Conservation (phyloP, 2,329 filamentous ascomycete species). For the Cadophora malorum region DNA sequence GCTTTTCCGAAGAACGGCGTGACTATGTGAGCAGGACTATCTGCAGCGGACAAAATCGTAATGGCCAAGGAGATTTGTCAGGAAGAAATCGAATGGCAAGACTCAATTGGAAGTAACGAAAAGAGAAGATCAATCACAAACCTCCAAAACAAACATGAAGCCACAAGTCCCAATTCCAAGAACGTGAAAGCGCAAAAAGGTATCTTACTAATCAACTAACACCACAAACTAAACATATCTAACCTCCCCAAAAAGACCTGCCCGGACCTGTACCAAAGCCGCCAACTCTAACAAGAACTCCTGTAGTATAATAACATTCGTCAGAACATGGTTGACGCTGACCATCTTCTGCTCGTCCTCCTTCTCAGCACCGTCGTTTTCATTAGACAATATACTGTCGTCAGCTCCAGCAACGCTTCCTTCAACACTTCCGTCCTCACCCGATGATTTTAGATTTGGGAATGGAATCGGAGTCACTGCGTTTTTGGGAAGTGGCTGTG, state of each 20-base stretch:
- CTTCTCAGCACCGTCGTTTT: constrained; percentile 40
- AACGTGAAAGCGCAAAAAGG: constrained; percentile 24
- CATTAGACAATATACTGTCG: constrained; percentile 32
- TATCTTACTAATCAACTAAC: constrained; percentile 21
- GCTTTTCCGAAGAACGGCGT: background rate
- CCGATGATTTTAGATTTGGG: constrained; percentile 47
- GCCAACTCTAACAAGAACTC: constrained; percentile 81
- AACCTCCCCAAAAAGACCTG: constrained; percentile 78
- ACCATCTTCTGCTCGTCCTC: constrained; percentile 50
- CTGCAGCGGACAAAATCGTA: too few relatives aligned
- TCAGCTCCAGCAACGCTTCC: constrained; percentile 24
- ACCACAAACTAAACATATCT: constrained; percentile 55
- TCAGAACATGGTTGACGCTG: constrained; percentile 79
- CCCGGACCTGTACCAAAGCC: constrained; percentile 75
- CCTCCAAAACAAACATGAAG: background rate
- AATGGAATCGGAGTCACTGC: constrained; percentile 56
- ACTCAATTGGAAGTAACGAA: background rate
- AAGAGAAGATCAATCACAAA: background rate
- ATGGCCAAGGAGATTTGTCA: too few relatives aligned
- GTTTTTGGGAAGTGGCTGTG: constrained; percentile 50
- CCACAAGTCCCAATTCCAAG: background rate
- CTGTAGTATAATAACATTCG: constrained; percentile 80
- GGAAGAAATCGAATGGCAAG: too few relatives aligned
- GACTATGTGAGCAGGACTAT: too few relatives aligned
- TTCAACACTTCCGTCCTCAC: constrained; percentile 38